A percentile compares a stretch with the other conserved stretches of the same genome.
Evolutionary conservation across 306 rosid genomes (phyloP).

Genomic region (Spatholobus suberectus): DNA sequence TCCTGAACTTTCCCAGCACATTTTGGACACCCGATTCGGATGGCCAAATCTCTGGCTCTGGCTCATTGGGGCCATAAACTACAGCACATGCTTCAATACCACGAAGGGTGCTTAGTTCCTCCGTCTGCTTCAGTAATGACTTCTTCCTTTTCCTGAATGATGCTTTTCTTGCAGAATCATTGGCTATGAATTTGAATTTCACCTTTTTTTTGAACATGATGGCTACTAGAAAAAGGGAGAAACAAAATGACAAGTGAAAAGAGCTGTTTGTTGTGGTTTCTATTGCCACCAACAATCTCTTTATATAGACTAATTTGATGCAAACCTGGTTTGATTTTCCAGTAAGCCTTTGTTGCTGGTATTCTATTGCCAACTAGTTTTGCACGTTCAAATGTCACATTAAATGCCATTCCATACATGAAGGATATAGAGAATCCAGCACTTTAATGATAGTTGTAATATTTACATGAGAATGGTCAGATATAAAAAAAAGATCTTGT

Average conservation of each 20-base stretch:
- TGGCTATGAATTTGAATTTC: constrained; percentile 40
- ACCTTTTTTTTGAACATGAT: constrained; percentile 45
- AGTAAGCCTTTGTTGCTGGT: background rate
- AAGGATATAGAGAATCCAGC: background rate
- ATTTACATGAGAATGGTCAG: too few relatives aligned
- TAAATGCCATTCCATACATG: background rate
- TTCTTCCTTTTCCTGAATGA: too few relatives aligned
- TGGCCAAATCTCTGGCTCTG: too few relatives aligned
- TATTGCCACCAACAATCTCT: background rate
- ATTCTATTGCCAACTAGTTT: background rate
- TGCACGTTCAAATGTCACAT: background rate
- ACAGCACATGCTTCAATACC: too few relatives aligned
- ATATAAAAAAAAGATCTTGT: too few relatives aligned
- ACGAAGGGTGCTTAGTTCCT: too few relatives aligned
- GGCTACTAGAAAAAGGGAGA: background rate
- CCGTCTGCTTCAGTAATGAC: too few relatives aligned
- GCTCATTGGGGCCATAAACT: too few relatives aligned
- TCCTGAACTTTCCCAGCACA: constrained; percentile 13
- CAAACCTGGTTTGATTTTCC: background rate
- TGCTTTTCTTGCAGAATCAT: too few relatives aligned
- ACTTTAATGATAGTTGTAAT: background rate
- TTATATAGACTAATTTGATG: constrained; percentile 20
- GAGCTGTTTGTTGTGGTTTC: background rate
- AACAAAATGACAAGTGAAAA: background rate
- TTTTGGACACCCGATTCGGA: too few relatives aligned